Evolutionary conservation across 2,329 filamentous ascomycete genomes (phyloP), one percentile per base, ranked within the genome.

Genomic region (Talaromyces amestolkiae): DNA sequence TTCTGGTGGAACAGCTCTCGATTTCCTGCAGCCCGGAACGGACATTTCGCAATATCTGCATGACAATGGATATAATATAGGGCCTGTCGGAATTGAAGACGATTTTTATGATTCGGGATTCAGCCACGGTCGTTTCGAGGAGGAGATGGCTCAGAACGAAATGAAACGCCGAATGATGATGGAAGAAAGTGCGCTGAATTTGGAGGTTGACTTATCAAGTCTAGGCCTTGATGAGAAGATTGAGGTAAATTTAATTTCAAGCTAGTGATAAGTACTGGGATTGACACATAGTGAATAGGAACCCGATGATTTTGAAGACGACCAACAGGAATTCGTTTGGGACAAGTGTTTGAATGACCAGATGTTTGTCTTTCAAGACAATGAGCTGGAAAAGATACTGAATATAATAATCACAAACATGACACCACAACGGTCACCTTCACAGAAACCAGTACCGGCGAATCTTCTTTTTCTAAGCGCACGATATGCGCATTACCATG

Each of bases 291-390:
- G 41, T 35, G 54, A 37, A 8, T 49, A 77, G 73, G 83, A 87
- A 19, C 83, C 86, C 17, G 92, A 94, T 66, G 93, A 97, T 63
- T 85, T 93, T 22, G 91, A 92, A 70, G 92, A 96, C 72, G 93
- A 97, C 65, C 87, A 89, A 65, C 93, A 96, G 73, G 95, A 98
- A 69, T 99, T 99, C 73, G 90, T 97, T 67, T 99, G 95, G 95
- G 91, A 91, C 69, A 86, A 91, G 71, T 99, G 95, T 77, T 83
- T 97, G 58, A 92, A 97, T 75, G 95, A 99, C 76, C 95, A 99
- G 77, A 99, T 99, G 95, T 99, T 99, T 76, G 95, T 99, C 43
- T 99, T 99, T 76, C 95, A 99, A 77, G 94, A 98, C 71, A 90
- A 87, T 75, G 94, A 99, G 74, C 85, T 99, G 61, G 91, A 94